Evolutionary conservation across 768 basidiomycete genomes (phyloP), one percentile per base, ranked within the genome.

Genomic region (Agaricus bisporus): DNA sequence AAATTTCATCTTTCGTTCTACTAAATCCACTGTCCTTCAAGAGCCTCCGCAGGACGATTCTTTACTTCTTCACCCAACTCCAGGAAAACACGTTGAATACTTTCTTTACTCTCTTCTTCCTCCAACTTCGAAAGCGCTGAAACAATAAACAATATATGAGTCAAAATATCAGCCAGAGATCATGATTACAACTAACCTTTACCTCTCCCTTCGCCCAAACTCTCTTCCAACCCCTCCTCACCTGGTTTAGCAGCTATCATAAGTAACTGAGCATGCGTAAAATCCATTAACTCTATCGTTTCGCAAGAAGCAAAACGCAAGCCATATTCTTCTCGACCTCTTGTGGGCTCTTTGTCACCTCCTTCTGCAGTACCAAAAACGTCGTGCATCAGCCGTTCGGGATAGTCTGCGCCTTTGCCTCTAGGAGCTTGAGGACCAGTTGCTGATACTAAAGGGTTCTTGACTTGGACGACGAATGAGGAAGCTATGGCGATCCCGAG

Each of bases 401-500:
- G 75, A 60, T 79, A 81, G 9, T 73, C 64, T 3, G 74, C 73
- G 4, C 71, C 66, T 51, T 71, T 73, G 0, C 63, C 55, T 28
- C 61, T 66, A 1, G 58, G 57, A 41, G 68, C 70, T 25, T 57
- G 62, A 0, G 69, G 68, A 0, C 63, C 72, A 3, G 68, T 68
- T 2, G 66, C 64, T 0, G 78, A 72, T 10, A 77, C 77, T 0
- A 76, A 66, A 0, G 81, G 81, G 56, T 84, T 83, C 68, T 82
- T 85, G 45, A 84, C 77, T 57, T 85, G 82, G 5, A 85, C 37
- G 14, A 81, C 68, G 57, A 83, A 85, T 0, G 78, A 77, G 0
- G 78, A 79, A 0, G 78, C 75, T 0, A 67, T 65, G 47, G 73
- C 65, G 51, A 86, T 80, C 3, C 81, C 80, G 5, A 87, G 68